Base-by-base conservation (phyloP, 495 filamentous ascomycete species). In the Pseudevernia furfuracea region DNA sequence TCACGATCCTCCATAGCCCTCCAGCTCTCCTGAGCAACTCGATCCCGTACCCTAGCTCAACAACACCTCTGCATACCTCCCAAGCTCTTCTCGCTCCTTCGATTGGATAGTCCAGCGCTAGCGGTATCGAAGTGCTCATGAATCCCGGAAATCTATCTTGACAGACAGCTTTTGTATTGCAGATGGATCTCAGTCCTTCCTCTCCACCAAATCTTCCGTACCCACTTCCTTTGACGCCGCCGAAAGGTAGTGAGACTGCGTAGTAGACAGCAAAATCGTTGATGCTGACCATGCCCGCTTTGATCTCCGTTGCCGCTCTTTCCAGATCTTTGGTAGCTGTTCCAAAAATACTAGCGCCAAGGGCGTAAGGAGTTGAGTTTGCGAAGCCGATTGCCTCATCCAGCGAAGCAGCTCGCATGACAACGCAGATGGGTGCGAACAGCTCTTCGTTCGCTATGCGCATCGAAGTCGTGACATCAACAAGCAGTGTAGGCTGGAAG, bases 241-340 rank as follows among this genome's bases (percentile, higher is more conserved):
- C 94, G 73, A 98, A 98, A 0, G 94, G 94, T 21, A 98, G 74
- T 75, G 94, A 90, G 21, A 95, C 90, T 32, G 92, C 88, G 74
- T 98, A 98, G 70, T 85, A 96, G 21, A 84, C 87, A 28, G 85
- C 94, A 67, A 98, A 98, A 76, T 97, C 94, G 70, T 98, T 97
- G 60, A 98, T 84, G 56, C 88, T 82, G 7, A 97, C 89, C 89
- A 96, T 96, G 34, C 94, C 94, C 4, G 87, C 86, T 61, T 87
- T 83, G 60, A 97, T 82, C 30, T 82, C 80, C n/a, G 68, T 70
- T 0, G 91, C 85, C 41, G 91, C 86, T 25, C 74, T 71, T 48
- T 83, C 74, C 5, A 91, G 75, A 59, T 82, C 75, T 19, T 37
- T 53, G 36, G 81, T 74, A 32, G 64, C 67, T 60, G 73, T 72